A percentile compares a stretch with the other conserved stretches of the same genome.
These are phyloP conservation scores for Aphanomyces stellatus DNA, from an alignment of 352 stramenopile genomes.

Conservation along the genomic window DNA sequence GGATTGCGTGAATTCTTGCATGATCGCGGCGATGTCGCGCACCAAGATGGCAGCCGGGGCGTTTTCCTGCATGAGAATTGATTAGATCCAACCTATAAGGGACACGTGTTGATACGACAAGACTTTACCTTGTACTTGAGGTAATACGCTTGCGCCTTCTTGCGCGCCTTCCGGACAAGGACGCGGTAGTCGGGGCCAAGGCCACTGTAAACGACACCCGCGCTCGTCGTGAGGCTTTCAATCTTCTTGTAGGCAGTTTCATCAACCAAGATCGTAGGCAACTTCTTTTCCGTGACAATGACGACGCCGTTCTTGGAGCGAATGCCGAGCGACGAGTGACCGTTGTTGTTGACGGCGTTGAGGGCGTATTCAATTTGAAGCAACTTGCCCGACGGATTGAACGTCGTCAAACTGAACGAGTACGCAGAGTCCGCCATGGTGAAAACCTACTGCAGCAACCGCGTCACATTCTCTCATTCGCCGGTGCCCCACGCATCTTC, in stretches of 20 bases:
- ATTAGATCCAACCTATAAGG: too few relatives aligned
- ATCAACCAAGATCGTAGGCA: conserved; percentile 94
- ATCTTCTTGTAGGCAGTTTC: conserved; percentile 95
- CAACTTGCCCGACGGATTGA: conserved; percentile 98
- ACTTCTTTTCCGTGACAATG: conserved; percentile 99
- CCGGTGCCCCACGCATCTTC: neutral
- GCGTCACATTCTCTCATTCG: neutral
- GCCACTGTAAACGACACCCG: conserved; percentile 94
- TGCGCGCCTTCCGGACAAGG: conserved; percentile 93
- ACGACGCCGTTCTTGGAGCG: conserved; percentile 98
- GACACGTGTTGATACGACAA: neutral
- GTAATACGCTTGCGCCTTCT: conserved; percentile 94
- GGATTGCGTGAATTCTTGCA: conserved; percentile 99
- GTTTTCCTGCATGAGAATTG: conserved; percentile 41
- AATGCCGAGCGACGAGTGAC: conserved; percentile 97
- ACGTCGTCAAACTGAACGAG: conserved; percentile 99
- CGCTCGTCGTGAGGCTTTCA: conserved; percentile 84
- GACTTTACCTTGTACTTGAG: conserved; percentile 84
- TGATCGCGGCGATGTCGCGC: conserved; percentile 93
- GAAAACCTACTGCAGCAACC: too few relatives aligned
- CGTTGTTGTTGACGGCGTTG: conserved; percentile 95
- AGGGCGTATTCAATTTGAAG: conserved; percentile 99
- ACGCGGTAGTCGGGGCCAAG: conserved; percentile 98
- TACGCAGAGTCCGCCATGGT: conserved; percentile 96
- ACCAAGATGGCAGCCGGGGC: conserved; percentile 95